A percentile compares a stretch with the other conserved stretches of the same genome.
Conservation (phyloP, 1,284 basidiomycete genomes). For the Puccinia triticina region DNA sequence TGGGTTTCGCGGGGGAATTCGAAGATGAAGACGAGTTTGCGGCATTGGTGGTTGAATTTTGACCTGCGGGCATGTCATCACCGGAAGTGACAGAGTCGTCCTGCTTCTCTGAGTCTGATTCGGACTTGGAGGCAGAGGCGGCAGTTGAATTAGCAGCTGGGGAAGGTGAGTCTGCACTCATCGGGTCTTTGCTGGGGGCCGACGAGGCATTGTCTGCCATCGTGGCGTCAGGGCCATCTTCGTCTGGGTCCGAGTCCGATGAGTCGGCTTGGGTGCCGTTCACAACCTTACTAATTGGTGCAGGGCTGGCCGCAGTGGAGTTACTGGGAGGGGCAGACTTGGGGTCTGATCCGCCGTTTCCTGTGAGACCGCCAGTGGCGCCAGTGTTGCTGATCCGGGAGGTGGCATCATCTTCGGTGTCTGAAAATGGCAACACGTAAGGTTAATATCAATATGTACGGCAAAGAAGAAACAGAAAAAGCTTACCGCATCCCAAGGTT, state of each 20-base stretch:
- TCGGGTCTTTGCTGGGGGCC: not conserved
- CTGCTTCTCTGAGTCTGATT: not conserved
- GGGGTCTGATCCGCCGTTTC: not conserved
- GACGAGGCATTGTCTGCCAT: not conserved
- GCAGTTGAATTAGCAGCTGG: slow-evolving; percentile 1
- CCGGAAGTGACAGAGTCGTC: not conserved
- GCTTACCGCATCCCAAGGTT: slow-evolving; percentile 40
- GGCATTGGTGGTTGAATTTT: too few relatives aligned
- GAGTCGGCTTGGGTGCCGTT: not conserved
- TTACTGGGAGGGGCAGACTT: not conserved
- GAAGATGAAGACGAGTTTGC: not conserved
- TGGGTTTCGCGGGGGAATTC: not conserved
- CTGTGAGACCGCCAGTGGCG: slow-evolving; percentile 41
- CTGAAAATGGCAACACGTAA: not conserved
- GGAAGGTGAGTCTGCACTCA: not conserved
- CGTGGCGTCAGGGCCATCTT: not conserved
- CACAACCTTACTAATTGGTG: not conserved
- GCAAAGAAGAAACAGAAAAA: not conserved
- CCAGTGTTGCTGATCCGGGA: slow-evolving; percentile 33
- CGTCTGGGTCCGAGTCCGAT: not conserved
- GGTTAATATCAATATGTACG: not conserved
- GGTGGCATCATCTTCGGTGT: slow-evolving; percentile 39
- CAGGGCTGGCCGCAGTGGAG: not conserved
- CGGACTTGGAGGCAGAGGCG: not conserved
- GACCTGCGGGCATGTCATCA: too few relatives aligned